Conservation (phyloP, 345 rosid species). For the Diplotaxis tenuifolia region DNA sequence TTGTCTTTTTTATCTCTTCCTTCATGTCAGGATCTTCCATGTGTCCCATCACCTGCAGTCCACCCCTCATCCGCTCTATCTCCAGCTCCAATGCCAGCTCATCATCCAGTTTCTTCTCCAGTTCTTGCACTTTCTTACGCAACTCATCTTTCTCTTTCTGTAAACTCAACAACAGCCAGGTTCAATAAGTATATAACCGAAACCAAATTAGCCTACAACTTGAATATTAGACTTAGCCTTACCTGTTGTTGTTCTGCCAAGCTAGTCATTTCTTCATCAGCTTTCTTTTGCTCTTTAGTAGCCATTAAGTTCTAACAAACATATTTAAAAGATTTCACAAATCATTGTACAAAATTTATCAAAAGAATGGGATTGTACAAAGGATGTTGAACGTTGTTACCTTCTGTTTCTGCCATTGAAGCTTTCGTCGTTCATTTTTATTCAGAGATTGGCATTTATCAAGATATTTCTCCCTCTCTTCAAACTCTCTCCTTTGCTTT, state of each 20-base stretch:
- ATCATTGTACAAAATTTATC: neutral
- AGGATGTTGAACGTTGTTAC: constrained; percentile 40
- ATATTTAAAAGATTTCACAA: neutral
- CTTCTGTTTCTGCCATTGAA: constrained; percentile 49
- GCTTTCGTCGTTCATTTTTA: constrained; percentile 53
- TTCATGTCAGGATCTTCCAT: constrained; percentile 45
- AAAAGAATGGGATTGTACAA: neutral
- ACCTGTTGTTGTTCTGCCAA: constrained; percentile 76
- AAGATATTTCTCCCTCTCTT: constrained; percentile 47
- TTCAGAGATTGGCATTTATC: constrained; percentile 46
- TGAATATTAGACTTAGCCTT: neutral
- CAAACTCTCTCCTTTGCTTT: constrained; percentile 43
- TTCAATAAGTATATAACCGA: neutral
- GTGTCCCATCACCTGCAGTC: constrained; percentile 59
- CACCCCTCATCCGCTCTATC: constrained; percentile 67
- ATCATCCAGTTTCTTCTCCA: constrained; percentile 58
- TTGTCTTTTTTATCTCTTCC: constrained; percentile 44
- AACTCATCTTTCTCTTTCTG: constrained; percentile 67
- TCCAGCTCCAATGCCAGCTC: constrained; percentile 74
- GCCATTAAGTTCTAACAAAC: constrained; percentile 58
- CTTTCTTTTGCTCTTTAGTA: constrained; percentile 69
- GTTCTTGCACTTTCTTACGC: constrained; percentile 47
- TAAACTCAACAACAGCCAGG: constrained; percentile 18
- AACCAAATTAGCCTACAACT: neutral
- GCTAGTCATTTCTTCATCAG: constrained; percentile 48